Base-by-base conservation (phyloP, 305 asterid genomes). In the Fraxinus ornus region DNA sequence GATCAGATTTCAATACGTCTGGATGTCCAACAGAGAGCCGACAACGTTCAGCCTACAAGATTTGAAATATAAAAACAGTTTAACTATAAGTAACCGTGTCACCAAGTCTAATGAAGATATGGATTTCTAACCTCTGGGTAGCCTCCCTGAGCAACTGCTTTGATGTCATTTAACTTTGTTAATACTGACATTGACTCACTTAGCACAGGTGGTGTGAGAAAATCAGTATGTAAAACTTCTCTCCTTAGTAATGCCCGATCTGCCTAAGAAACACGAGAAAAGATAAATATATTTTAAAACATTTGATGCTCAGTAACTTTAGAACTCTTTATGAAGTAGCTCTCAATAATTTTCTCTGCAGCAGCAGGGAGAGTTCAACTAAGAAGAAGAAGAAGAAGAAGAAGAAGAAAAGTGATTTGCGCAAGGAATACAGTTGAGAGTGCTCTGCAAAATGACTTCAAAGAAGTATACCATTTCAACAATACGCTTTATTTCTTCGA, bases 1-100 rank as follows among this genome's bases (percentile, higher is more conserved):
- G 98, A 86, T 94, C 93, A 79, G 88, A 90, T 81, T 91, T 86
- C 86, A 91, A 86, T 57, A 86, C 75, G 49, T 94, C 97, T 0
- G 98, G 88, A 91, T 92, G 97, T 78, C 98, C 98, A 79, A 96
- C 85, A 83, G 98, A 92, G 78, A 96, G 95, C 36, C 98, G 97
- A 84, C 97, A 88, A 41, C 97, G 91, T 90, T 94, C 98, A 84
- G 98, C 99, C 99, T 95, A 74, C 7, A 80, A 84, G 57, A 79
- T n/a, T 83, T 8, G 49, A 74, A 82, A 78, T 35, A 10, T 7
- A 39, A 30, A 77, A 36, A 1, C 2, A 7, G 47, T 15, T 71
- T 32, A 70, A 26, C 1, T 8, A 70, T 75, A 78, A 83, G 15
- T 74, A 44, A 73, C 49, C 21, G 28, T 19, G 74, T 66, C 37